These are phyloP conservation scores for Fagopyrum tataricum DNA, from an alignment of 148 eudicot species.

Conservation along the genomic window DNA sequence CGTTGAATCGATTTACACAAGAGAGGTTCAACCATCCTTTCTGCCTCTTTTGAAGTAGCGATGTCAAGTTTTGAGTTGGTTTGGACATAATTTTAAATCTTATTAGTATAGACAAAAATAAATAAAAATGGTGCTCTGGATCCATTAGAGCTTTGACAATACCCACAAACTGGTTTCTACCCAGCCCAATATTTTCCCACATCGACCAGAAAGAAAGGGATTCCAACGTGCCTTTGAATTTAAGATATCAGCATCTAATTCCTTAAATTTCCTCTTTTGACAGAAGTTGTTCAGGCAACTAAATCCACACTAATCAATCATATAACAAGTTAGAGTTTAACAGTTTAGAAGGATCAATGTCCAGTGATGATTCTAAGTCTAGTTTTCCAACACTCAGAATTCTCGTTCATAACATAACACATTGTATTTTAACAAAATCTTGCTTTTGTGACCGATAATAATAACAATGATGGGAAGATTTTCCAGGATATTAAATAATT, in stretches of 20 bases:
- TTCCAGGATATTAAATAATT: neutral
- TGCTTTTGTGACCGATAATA: neutral
- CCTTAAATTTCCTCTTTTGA: neutral
- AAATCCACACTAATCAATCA: neutral
- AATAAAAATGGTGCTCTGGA: no score
- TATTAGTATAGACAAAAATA: no score
- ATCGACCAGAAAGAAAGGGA: no score
- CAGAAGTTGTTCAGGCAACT: neutral
- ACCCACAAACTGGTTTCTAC: no score
- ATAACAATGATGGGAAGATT: neutral
- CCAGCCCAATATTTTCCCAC: no score
- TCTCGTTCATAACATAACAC: neutral
- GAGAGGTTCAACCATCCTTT: no score
- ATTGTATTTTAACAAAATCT: neutral
- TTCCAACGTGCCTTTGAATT: neutral
- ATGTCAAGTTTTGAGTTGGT: no score
- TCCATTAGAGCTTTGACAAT: no score
- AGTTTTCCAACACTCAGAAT: neutral
- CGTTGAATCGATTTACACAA: no score
- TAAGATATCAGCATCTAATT: neutral
- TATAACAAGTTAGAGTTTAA: neutral
- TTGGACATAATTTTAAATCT: no score
- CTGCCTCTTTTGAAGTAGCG: no score
- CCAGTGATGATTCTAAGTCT: conserved; percentile 1
- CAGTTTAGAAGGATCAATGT: neutral